A percentile compares a stretch with the other conserved stretches of the same genome.
Conservation (phyloP, 306 rosid species). For the Ceratonia siliqua region DNA sequence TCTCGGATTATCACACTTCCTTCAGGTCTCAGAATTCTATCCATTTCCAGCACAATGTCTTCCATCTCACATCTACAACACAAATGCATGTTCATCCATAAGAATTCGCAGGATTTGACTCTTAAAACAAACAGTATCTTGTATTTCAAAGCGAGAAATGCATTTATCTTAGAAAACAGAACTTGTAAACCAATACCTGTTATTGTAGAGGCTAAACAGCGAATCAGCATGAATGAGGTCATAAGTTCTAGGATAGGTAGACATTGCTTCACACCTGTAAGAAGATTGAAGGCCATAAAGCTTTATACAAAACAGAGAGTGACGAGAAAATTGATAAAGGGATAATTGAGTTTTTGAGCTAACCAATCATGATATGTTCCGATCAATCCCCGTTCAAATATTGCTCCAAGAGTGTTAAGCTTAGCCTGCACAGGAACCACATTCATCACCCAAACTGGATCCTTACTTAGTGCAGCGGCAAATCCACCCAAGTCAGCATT, state of each 20-base stretch:
- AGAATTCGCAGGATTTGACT: not conserved
- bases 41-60: slow-evolving; percentile 78
- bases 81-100: not conserved
- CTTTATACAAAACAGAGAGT: not conserved
- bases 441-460: slow-evolving; percentile 94
- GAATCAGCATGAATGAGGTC: slow-evolving; percentile 85
- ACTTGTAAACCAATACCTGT: slow-evolving; percentile 41
- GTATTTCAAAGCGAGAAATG: not conserved
- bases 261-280: slow-evolving; percentile 90
- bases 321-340: not conserved
- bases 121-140: not conserved
- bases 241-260: slow-evolving; percentile 92
- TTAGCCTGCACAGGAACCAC: slow-evolving; percentile 71
- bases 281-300: slow-evolving; percentile 1
- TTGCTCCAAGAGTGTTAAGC: slow-evolving; percentile 71
- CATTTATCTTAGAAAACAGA: not conserved
- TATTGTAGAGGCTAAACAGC: slow-evolving; percentile 66
- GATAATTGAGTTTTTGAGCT: not conserved
- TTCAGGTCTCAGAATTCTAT: slow-evolving; percentile 78
- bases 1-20: slow-evolving; percentile 76
- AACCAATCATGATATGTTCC: slow-evolving; percentile 91
- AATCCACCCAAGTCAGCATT: slow-evolving; percentile 85
- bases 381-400: slow-evolving; percentile 80
- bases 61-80: slow-evolving; percentile 71
- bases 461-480: slow-evolving; percentile 60